Percentiles rank a stretch among this genome's conserved stretches.
phyloP scores from a whole-genome alignment of 83 land plant species.

The Diphasiastrum complanatum region DNA sequence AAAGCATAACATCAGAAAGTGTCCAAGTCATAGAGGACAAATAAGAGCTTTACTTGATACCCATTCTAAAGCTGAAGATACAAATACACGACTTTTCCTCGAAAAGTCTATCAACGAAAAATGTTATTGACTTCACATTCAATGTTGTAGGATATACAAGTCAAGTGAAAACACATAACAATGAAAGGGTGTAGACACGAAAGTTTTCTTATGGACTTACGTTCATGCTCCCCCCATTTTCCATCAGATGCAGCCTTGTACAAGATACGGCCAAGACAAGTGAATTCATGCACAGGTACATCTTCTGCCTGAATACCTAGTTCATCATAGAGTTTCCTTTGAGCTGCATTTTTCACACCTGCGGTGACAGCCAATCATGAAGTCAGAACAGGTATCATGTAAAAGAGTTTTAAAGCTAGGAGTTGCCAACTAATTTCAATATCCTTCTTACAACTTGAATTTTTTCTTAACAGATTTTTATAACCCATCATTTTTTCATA shows the following conservation, averaged over 20 bases:
- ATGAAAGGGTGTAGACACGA: slow-evolving; percentile 1
- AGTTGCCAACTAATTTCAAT: no score
- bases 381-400: not conserved
- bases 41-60: no score
- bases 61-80: no score
- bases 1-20: not conserved
- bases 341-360: slow-evolving; percentile 99
- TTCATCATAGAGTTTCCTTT: slow-evolving; percentile 91
- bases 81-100: not conserved
- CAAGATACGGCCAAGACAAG: slow-evolving; percentile 75
- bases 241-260: slow-evolving; percentile 99
- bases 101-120: not conserved
- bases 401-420: not conserved
- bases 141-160: no score
- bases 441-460: no score
- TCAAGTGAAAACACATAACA: no score
- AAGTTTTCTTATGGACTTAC: slow-evolving; percentile 35
- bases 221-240: slow-evolving; percentile 99
- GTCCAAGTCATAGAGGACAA: no score
- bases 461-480: no score
- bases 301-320: slow-evolving; percentile 89
- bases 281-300: slow-evolving; percentile 83
- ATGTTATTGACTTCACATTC: no score
- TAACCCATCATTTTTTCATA: no score
- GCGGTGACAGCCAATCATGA: not conserved